Base-by-base conservation (phyloP, 1,284 basidiomycete genomes). In the Xanthoconium separans region DNA sequence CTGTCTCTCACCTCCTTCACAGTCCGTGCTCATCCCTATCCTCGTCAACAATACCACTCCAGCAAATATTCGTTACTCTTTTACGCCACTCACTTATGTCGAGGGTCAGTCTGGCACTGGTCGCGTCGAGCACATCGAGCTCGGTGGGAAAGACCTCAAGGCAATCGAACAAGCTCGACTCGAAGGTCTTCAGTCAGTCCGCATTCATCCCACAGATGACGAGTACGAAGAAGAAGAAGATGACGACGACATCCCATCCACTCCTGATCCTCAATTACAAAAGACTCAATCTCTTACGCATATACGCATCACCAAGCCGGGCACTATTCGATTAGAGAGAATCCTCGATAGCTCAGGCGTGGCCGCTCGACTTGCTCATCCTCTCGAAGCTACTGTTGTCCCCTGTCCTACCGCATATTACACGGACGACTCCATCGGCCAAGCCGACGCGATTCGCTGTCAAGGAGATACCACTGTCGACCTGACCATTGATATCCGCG, bases 41-140 rank as follows among this genome's bases (percentile, higher is more conserved):
- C 75, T 97, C 29, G 82, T 98, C 69, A 98, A 97, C 77, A 96
- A 97, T 72, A 95, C 95, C 3, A 78, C 79, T n/a, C 85, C 93
- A 1, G 77, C 80, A 13, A 77, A 80, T 53, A 74, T 98, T 36
- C 81, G 80, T 53, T 98, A 95, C 70, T 86, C 84, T 15, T 71
- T 95, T 36, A 84, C 85, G 4, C 85, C 91, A 7, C 80, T 95
- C 39, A 84, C 81, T 6, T 77, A 81, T 45, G 64, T 72, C 22
- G 73, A 77, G 30, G 72, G 74, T 16, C 65, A 68, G 31, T 45
- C 64, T 15, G 69, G 66, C 27, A 61, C 68, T 6, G 73, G 71
- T 16, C 81, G 79, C 59, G 63, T 81, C 33, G 84, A 87, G 60
- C 68, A 74, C 20, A 58, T 83, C 27, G 85, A 87, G 39, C 65